Evolutionary conservation across 1,284 basidiomycete genomes (phyloP), one percentile per base, ranked within the genome.

Genomic region (Apiotrichum veenhuisii): DNA sequence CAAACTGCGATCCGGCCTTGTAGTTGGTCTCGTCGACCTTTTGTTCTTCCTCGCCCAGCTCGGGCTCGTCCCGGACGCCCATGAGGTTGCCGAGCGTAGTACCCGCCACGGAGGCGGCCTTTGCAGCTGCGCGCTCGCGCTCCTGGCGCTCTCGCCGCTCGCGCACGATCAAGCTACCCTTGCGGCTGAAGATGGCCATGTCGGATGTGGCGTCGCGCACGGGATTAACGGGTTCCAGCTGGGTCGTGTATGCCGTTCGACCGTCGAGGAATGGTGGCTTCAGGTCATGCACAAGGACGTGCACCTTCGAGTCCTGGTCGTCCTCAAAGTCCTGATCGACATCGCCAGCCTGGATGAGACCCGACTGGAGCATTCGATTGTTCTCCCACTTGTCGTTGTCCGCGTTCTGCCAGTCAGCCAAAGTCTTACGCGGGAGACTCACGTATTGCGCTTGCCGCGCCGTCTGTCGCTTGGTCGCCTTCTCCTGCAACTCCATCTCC

Each of bases 311-410:
- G 74, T 98, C 96, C 0, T 88, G 87, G 65, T 95, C 91, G 70
- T 95, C 93, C 68, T 96, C 91, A 85, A 81, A 92, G 84, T 76
- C 96, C 25, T 82, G 81, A 72, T 98, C 93, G 43, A 98, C 82
- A 14, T 85, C 82, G 61, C 85, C 87, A 33, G 89, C 85, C 5
- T 90, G 90, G 1, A 90, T 89, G 17, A 98, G 87, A 69, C 96
- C 96, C 15, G 94, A 97, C 0, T 90, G 92, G 14, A 93, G 82
- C 87, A 99, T 91, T 69, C 94, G 89, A 69, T 98, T 98, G 9
- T 89, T 89, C 80, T 98, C 96, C 96, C 96, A 99, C 1, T 95
- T 80, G 66, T 99, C 95, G 65, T 94, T 95, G 73, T 99, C 96
- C 23, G 91, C 91, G 66, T 97, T 97, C 89, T 93, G 69, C 2